Base-by-base conservation (phyloP, 305 asterid species). In the Stenogyne calaminthoides region DNA sequence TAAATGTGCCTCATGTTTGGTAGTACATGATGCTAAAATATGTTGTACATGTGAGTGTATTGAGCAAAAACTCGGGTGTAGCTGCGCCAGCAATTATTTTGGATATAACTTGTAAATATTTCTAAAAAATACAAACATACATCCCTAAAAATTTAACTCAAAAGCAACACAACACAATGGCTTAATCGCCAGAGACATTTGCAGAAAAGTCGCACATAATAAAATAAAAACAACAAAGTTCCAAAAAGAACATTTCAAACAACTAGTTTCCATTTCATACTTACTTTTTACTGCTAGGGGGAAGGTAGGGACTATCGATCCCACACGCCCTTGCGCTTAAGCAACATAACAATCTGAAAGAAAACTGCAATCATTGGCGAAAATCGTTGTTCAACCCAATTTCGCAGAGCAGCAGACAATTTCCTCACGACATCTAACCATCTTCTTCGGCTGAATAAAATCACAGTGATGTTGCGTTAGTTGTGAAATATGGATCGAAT, bases 361-460 rank as follows among this genome's bases (percentile, higher is more conserved):
- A 46, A 54, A 60, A 19, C 70, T 54, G 18, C 1, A 46, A 61
- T 62, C 62, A 42, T 46, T 12, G 27, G 19, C 44, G 47, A 72
- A 51, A 76, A 69, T 9, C 49, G 59, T 20, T 52, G 81, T 76
- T 74, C 65, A 73, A 39, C 56, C 57, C 71, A 4, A 18, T 73
- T 61, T 60, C 9, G 46, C n/a, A 66, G 78, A 72, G 70, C 36
- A 22, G 36, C 20, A 11, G 25, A 51, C 4, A 39, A 51, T 68
- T 71, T 54, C 81, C 16, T 34, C 44, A 42, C 54, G 2, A 16
- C 16, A 9, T 72, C 77, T 80, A 85, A 32, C 84, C 81, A 56
- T 85, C 89, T 80, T 84, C 89, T 37, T 82, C 87, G 12, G 89
- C 89, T 85, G 84, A 67, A 76, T 22, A 61, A 67, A 51, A 44